Conservation (phyloP, 306 rosid species). For the Sesbania bispinosa region DNA sequence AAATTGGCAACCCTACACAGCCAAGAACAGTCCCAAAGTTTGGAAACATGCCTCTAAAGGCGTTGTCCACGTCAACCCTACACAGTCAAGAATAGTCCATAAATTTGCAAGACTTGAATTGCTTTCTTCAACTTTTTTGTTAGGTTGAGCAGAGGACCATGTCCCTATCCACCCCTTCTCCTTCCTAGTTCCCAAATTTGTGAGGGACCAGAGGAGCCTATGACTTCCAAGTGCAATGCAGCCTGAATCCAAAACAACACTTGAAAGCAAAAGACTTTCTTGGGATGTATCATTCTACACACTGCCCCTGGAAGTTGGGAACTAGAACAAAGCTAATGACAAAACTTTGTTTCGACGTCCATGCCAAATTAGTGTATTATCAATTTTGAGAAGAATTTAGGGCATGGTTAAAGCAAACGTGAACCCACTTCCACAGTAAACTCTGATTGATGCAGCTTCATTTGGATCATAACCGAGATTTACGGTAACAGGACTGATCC, state of each 20-base stretch:
- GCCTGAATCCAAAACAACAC: not conserved
- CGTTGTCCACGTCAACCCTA: too few species aligned
- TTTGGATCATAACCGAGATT: conserved; percentile 26
- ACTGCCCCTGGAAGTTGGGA: not conserved
- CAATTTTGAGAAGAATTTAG: conserved; percentile 7
- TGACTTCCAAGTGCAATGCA: conserved; percentile 2
- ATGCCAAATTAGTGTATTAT: not conserved
- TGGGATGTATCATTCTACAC: not conserved
- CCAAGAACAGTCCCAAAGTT: too few species aligned
- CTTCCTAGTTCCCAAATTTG: not conserved
- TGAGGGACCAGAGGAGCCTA: not conserved
- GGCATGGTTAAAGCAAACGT: conserved; percentile 50
- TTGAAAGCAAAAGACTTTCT: not conserved
- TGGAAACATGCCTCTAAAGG: too few species aligned
- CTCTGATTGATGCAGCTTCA: conserved; percentile 32
- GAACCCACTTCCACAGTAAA: conserved; percentile 90
- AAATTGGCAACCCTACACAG: not conserved
- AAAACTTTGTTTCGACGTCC: not conserved
- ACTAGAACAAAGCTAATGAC: not conserved
- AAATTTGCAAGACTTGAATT: not conserved
- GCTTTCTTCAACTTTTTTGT: not conserved
- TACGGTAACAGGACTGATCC: conserved; percentile 50
- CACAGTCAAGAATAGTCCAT: not conserved
- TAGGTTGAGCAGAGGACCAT: not conserved
- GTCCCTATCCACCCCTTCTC: not conserved